Percentiles rank a stretch among this genome's conserved stretches.
Conservation (phyloP, 768 basidiomycete species). For the Floccularia luteovirens region DNA sequence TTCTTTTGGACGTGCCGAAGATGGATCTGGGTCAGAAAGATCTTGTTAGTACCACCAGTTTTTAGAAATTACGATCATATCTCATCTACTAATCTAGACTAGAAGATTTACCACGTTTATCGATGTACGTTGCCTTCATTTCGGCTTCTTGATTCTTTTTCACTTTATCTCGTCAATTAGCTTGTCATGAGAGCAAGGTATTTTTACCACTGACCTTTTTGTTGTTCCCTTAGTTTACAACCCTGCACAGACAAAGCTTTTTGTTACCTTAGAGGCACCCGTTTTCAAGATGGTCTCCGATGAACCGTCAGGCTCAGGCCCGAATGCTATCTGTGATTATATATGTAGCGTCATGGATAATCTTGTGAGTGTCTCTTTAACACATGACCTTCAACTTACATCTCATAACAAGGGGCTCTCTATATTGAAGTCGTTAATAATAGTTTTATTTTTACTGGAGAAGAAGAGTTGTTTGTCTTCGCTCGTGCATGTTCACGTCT, state of each 20-base stretch:
- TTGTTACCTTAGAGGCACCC: constrained; percentile 88
- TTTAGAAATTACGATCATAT: not conserved
- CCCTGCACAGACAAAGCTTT: constrained; percentile 70
- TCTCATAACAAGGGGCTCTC: constrained; percentile 64
- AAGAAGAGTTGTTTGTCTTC: constrained; percentile 97
- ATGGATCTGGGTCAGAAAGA: constrained; percentile 87
- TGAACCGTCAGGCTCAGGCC: constrained; percentile 32
- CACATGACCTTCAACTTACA: constrained; percentile 7
- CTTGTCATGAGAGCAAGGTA: constrained; percentile 89
- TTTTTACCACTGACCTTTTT: constrained; percentile 1
- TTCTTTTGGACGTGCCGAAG: constrained; percentile 81
- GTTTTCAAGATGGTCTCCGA: constrained; percentile 87
- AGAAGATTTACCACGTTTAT: constrained; percentile 96
- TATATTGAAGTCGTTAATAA: constrained; percentile 69
- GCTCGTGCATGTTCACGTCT: constrained; percentile 86
- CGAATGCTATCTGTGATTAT: constrained; percentile 57
- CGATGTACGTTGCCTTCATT: constrained; percentile 50
- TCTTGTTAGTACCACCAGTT: constrained; percentile 37
- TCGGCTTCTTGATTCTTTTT: constrained; percentile 1
- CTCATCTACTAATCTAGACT: constrained; percentile 53
- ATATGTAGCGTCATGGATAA: constrained; percentile 95
- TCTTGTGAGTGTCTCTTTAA: constrained; percentile 41
- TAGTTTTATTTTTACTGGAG: constrained; percentile 90
- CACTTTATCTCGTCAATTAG: constrained; percentile 24
- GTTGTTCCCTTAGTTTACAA: constrained; percentile 1